Evolutionary conservation across 1,284 basidiomycete species (phyloP).

Genomic region (Xerocomus tenax): DNA sequence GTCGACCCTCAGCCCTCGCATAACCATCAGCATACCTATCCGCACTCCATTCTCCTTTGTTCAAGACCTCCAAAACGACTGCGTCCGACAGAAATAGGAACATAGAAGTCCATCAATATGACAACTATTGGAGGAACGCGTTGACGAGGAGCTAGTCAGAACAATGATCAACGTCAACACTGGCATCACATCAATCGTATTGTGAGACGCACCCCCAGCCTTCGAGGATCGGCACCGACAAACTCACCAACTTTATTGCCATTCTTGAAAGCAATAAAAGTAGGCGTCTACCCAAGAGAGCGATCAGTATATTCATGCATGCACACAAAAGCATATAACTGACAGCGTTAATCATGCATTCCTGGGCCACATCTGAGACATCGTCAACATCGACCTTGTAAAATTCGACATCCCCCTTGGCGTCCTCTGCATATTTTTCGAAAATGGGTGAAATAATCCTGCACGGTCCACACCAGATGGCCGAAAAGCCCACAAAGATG

Average conservation of each 20-base stretch:
- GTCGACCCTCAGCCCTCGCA: too few relatives aligned
- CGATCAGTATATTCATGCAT: not conserved
- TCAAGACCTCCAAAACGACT: too few relatives aligned
- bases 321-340: not conserved
- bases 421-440: not conserved
- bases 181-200: not conserved
- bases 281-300: constrained; percentile 9
- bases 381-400: not conserved
- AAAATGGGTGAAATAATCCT: not conserved
- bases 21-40: too few relatives aligned
- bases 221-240: not conserved
- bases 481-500: not conserved
- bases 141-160: not conserved
- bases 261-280: constrained; percentile 17
- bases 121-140: not conserved
- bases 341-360: not conserved
- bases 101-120: too few relatives aligned
- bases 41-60: too few relatives aligned
- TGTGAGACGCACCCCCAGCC: not conserved
- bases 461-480: not conserved
- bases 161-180: not conserved
- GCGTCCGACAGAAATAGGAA: too few relatives aligned
- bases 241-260: not conserved
- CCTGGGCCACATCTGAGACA: not conserved
- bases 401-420: not conserved